Evolutionary conservation across 1,139 yeast genomes (phyloP).

Genomic region (Candida gigantensis): DNA sequence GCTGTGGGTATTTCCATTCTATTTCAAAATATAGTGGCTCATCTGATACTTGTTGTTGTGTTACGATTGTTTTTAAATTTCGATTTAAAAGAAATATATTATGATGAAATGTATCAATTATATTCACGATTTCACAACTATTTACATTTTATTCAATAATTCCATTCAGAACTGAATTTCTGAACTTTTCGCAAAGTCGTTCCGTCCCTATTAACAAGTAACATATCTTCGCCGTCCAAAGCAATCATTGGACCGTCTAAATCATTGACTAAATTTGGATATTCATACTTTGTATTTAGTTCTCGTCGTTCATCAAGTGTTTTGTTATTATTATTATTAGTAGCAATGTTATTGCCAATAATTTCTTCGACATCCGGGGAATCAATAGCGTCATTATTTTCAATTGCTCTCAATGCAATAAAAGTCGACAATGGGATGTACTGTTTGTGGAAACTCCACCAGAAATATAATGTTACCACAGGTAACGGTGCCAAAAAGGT

Average conservation of each 20-base stretch:
- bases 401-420: conserved; percentile 71
- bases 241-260: conserved; percentile 84
- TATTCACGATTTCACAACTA: neutral
- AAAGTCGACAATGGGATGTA: conserved; percentile 79
- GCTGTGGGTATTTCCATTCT: conserved; percentile 2
- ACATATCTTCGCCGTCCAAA: conserved; percentile 61
- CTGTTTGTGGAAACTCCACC: conserved; percentile 81
- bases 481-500: conserved; percentile 76
- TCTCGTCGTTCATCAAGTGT: conserved; percentile 74
- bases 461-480: conserved; percentile 59
- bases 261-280: conserved; percentile 67
- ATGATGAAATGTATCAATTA: conserved; percentile 5
- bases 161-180: conserved; percentile 16
- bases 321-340: no score
- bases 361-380: conserved; percentile 16
- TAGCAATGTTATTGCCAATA: conserved; percentile 1
- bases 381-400: conserved; percentile 18
- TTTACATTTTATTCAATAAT: conserved; percentile 5
- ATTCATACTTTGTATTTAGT: conserved; percentile 66
- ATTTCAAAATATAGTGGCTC: neutral
- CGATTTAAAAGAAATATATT: neutral
- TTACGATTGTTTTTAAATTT: conserved; percentile 2
- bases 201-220: conserved; percentile 63
- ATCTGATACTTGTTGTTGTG: neutral
- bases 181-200: conserved; percentile 24